Evolutionary conservation across 2,329 filamentous ascomycete genomes (phyloP).

Genomic region (Colletotrichum sansevieriae): DNA sequence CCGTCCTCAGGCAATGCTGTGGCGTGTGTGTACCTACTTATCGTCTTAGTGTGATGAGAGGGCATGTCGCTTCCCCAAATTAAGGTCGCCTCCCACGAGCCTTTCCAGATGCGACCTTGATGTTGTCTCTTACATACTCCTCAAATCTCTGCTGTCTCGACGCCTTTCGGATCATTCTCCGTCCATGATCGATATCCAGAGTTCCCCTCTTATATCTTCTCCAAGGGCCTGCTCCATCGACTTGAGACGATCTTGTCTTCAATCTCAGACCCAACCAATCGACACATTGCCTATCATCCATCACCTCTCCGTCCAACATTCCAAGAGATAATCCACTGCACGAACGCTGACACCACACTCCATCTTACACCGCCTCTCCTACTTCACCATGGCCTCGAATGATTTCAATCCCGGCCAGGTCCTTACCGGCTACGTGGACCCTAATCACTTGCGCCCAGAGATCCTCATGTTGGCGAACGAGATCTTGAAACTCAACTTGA

Average conservation of each 20-base stretch:
- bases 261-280: not conserved
- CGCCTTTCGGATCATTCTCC: not conserved
- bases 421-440: constrained; percentile 32
- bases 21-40: not conserved
- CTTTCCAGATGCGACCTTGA: constrained; percentile 3
- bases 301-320: not conserved
- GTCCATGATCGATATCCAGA: not conserved
- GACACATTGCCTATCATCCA: not conserved
- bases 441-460: constrained; percentile 21
- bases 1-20: constrained; percentile 3
- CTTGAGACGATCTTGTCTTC: not conserved
- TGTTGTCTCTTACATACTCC: constrained; percentile 22
- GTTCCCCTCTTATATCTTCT: constrained; percentile 17
- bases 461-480: constrained; percentile 28
- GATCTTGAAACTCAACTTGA: constrained; percentile 33
- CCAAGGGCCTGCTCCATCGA: constrained; percentile 4
- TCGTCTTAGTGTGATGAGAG: constrained; percentile 6
- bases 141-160: not conserved
- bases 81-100: constrained; percentile 10
- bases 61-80: constrained; percentile 14
- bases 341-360: constrained; percentile 3
- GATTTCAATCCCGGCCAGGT: constrained; percentile 33
- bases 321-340: not conserved
- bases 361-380: constrained; percentile 10
- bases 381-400: constrained; percentile 19